Conservation (phyloP, 345 rosid genomes). For the Rhizophora apiculata region DNA sequence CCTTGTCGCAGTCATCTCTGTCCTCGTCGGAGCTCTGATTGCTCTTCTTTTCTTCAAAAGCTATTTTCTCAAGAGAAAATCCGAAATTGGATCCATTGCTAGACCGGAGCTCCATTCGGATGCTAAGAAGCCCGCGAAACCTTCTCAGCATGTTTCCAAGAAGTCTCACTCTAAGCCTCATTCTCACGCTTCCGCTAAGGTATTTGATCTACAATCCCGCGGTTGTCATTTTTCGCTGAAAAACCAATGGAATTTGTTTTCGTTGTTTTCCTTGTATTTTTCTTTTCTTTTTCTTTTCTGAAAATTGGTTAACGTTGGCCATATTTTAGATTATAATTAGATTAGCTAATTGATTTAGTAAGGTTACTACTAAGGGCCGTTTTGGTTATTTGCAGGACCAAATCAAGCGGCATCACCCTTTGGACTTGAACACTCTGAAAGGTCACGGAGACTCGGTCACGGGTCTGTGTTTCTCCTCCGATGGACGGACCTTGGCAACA, state of each 20-base stretch:
- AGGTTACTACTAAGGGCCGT: not conserved
- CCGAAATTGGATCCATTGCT: constrained; percentile 70
- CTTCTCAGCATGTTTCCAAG: constrained; percentile 39
- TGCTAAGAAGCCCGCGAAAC: constrained; percentile 51
- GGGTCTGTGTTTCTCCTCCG: constrained; percentile 70
- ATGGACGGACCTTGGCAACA: constrained; percentile 76
- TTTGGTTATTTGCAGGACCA: constrained; percentile 49
- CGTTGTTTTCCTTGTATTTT: not conserved
- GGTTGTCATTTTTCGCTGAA: not conserved
- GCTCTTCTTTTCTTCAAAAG: constrained; percentile 67
- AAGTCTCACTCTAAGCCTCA: constrained; percentile 63
- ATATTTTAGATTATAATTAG: not conserved
- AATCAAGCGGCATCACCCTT: constrained; percentile 71
- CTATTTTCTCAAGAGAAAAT: constrained; percentile 71
- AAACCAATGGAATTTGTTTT: not conserved
- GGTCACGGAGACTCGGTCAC: constrained; percentile 90
- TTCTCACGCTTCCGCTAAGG: constrained; percentile 67
- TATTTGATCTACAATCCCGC: not conserved
- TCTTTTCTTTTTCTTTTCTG: not conserved
- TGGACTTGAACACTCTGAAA: constrained; percentile 93
- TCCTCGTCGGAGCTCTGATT: constrained; percentile 61
- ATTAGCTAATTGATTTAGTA: not conserved
- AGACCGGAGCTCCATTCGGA: constrained; percentile 55
- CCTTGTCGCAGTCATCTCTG: constrained; percentile 45
- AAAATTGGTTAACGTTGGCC: not conserved